A percentile compares a stretch with the other conserved stretches of the same genome.
Conservation (phyloP, 2,329 filamentous ascomycete species). For the Aureobasidium sp. region DNA sequence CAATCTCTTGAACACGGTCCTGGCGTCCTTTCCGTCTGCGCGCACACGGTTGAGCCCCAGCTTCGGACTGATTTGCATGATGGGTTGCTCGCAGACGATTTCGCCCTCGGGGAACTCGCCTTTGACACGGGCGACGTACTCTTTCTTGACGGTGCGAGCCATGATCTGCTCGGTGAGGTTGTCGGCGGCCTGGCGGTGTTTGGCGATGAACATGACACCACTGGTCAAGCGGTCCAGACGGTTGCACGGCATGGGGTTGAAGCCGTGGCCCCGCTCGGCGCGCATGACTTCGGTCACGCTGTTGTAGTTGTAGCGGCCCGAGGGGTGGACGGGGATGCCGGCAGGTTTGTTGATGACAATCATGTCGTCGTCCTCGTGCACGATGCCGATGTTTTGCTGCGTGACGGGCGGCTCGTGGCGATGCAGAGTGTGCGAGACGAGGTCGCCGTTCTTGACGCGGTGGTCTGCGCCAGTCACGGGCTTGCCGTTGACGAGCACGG, state of each 20-base stretch:
- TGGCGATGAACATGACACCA: constrained; percentile 97
- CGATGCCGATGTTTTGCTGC: constrained; percentile 66
- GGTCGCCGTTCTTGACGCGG: constrained; percentile 76
- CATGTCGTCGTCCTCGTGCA: constrained; percentile 88
- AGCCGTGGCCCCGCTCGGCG: constrained; percentile 56
- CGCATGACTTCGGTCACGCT: constrained; percentile 90
- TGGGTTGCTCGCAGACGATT: constrained; percentile 85
- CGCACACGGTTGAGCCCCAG: constrained; percentile 90
- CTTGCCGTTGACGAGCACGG: constrained; percentile 74
- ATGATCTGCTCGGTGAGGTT: constrained; percentile 69
- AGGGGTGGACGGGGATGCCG: constrained; percentile 89
- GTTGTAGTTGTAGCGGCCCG: constrained; percentile 93
- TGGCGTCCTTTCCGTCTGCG: constrained; percentile 81
- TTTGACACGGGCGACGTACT: constrained; percentile 87
- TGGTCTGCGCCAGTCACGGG: constrained; percentile 57
- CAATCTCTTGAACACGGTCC: constrained; percentile 83
- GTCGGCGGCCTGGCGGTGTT: constrained; percentile 73
- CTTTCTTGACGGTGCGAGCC: constrained; percentile 78
- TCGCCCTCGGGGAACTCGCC: constrained; percentile 89
- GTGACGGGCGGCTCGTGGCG: constrained; percentile 93
- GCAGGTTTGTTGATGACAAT: constrained; percentile 97
- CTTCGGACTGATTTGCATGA: constrained; percentile 90
- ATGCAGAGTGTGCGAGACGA: constrained; percentile 89
- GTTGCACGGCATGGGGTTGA: constrained; percentile 70
- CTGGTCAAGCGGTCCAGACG: constrained; percentile 89